These are phyloP conservation scores for Annulohypoxylon maeteangense DNA, from an alignment of 495 filamentous ascomycete genomes.

Conservation along the genomic window DNA sequence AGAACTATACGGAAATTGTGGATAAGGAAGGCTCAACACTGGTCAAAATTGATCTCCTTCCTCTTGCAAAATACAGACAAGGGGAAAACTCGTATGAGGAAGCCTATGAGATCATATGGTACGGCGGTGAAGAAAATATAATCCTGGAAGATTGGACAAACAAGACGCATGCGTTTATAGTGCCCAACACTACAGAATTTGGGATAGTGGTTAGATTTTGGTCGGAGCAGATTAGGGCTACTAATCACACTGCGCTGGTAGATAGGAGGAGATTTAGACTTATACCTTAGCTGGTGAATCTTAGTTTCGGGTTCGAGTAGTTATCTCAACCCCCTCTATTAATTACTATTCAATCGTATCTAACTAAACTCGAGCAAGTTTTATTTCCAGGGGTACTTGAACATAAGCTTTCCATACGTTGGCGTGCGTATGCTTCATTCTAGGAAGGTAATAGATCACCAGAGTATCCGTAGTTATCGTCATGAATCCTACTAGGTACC, in stretches of 20 bases:
- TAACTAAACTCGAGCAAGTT: too few species aligned
- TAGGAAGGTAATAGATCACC: too few species aligned
- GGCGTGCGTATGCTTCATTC: too few species aligned
- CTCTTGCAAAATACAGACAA: slow-evolving; percentile 37
- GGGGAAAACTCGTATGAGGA: slow-evolving; percentile 33
- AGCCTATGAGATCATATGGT: slow-evolving; percentile 40
- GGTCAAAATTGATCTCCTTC: slow-evolving; percentile 36
- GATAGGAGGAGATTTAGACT: slow-evolving; percentile 30
- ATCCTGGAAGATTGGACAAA: slow-evolving; percentile 40
- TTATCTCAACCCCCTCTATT: too few species aligned
- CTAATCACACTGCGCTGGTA: slow-evolving; percentile 19
- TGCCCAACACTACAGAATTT: slow-evolving; percentile 21
- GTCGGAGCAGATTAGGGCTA: slow-evolving; percentile 41
- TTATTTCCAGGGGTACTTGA: too few species aligned
- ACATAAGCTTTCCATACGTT: too few species aligned
- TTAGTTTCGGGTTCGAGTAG: neutral
- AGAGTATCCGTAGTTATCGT: too few species aligned
- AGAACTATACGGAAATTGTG: slow-evolving; percentile 34
- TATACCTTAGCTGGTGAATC: neutral
- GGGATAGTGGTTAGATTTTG: slow-evolving; percentile 39
- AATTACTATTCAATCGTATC: too few species aligned
- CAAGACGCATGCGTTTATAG: slow-evolving; percentile 34
- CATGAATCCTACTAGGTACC: too few species aligned
- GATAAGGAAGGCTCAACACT: slow-evolving; percentile 31
- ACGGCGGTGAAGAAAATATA: slow-evolving; percentile 28